phyloP scores from a whole-genome alignment of 2,329 filamentous ascomycete species.

The Xylaria sp. region DNA sequence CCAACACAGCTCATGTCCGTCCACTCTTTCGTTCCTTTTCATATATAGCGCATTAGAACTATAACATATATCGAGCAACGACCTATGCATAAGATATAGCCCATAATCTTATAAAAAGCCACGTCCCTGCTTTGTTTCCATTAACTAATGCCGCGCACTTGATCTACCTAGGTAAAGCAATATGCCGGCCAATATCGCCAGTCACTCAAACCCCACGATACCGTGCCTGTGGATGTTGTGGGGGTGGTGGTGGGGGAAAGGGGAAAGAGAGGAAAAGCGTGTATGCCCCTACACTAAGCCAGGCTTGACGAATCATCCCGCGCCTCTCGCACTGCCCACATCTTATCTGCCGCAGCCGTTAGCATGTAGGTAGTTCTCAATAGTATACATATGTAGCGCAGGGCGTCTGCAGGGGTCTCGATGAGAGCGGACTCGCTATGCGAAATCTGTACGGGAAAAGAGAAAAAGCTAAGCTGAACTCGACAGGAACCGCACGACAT shows the following conservation, averaged over 20 bases:
- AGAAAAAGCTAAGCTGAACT: constrained; percentile 1
- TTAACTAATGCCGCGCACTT: neutral
- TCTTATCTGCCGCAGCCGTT: constrained; percentile 17
- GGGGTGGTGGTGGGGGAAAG: constrained; percentile 23
- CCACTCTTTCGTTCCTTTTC: too few species aligned
- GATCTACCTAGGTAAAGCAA: neutral
- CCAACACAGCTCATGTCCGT: neutral
- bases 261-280: constrained; percentile 4
- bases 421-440: constrained; percentile 3
- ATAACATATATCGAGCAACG: neutral
- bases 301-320: constrained; percentile 21
- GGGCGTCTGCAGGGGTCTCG: constrained; percentile 21
- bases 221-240: constrained; percentile 28
- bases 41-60: neutral
- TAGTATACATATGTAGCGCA: neutral
- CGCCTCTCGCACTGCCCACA: neutral
- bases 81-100: neutral
- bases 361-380: neutral
- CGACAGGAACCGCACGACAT: neutral
- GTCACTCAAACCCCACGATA: constrained; percentile 28
- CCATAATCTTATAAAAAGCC: neutral
- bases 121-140: neutral
- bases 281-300: neutral
- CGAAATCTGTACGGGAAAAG: neutral
- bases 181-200: constrained; percentile 9